Evolutionary conservation across 164 flowering plant species (phyloP).

Genomic region (Stephania cephalantha): DNA sequence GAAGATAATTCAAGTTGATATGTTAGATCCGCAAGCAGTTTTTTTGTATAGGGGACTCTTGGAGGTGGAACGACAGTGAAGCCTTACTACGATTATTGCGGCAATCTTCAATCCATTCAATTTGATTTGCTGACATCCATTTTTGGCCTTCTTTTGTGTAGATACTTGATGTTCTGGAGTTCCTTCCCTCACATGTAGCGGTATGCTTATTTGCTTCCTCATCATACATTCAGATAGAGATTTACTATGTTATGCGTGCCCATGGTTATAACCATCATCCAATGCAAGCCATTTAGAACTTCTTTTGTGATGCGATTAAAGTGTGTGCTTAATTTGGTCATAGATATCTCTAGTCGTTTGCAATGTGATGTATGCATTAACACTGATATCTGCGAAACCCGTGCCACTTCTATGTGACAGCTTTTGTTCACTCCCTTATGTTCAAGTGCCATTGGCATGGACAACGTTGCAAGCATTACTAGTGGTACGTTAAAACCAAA

Average conservation of each 20-base stretch:
- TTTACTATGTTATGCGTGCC: not conserved
- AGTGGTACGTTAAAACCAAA: too few species aligned
- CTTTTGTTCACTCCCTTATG: not conserved
- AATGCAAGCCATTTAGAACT: not conserved
- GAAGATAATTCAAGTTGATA: too few species aligned
- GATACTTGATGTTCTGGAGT: constrained; percentile 82
- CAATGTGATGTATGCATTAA: not conserved
- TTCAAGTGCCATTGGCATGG: not conserved
- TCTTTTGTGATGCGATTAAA: not conserved
- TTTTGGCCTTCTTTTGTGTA: constrained; percentile 28
- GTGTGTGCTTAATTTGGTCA: not conserved
- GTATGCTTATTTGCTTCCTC: constrained; percentile 31
- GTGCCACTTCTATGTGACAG: too few species aligned
- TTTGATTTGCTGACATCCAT: too few species aligned
- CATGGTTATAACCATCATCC: not conserved
- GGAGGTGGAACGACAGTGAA: too few species aligned
- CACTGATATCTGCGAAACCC: not conserved
- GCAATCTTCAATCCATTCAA: too few species aligned
- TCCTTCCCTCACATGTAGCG: constrained; percentile 87
- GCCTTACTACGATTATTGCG: too few species aligned
- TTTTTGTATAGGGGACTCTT: too few species aligned
- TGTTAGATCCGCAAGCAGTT: too few species aligned
- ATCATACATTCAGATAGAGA: not conserved
- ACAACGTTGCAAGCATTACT: not conserved
- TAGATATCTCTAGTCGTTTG: not conserved